Conservation (phyloP, 2,329 filamentous ascomycete species). For the Diaporthe sp. region DNA sequence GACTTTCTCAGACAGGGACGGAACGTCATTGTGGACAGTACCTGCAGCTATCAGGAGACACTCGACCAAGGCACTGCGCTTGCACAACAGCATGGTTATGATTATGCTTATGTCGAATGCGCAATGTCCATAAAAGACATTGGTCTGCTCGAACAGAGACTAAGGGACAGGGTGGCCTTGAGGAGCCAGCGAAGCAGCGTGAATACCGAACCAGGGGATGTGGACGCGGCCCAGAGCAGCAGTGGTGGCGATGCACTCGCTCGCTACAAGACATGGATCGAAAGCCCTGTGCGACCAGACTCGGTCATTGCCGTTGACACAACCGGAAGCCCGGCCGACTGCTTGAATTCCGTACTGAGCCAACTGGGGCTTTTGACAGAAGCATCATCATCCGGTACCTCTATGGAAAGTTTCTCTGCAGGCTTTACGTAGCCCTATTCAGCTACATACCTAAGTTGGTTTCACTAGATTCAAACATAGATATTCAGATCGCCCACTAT, state of each 20-base stretch:
- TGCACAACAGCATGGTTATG: not conserved
- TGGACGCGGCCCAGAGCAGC: not conserved
- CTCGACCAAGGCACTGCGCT: not conserved
- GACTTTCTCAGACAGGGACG: not conserved
- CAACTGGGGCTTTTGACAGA: not conserved
- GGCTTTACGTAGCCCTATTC: not conserved
- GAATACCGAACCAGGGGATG: not conserved
- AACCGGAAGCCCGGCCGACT: not conserved
- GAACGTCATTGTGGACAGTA: conserved; percentile 5
- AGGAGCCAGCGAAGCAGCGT: conserved; percentile 6
- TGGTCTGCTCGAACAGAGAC: not conserved
- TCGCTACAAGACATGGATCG: not conserved
- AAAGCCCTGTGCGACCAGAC: not conserved
- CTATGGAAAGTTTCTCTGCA: too few species aligned
- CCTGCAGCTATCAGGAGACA: conserved; percentile 2
- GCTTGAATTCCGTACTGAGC: not conserved
- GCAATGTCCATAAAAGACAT: not conserved
- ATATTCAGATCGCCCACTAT: too few species aligned
- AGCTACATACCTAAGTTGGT: not conserved
- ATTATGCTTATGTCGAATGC: not conserved
- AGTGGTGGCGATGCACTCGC: not conserved
- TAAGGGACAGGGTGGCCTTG: not conserved
- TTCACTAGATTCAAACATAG: not conserved
- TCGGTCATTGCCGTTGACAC: not conserved
- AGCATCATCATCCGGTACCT: not conserved